Percentiles rank a stretch among this genome's conserved stretches.
Evolutionary conservation across 345 rosid species (phyloP).

Genomic region (Hibiscus mutabilis): DNA sequence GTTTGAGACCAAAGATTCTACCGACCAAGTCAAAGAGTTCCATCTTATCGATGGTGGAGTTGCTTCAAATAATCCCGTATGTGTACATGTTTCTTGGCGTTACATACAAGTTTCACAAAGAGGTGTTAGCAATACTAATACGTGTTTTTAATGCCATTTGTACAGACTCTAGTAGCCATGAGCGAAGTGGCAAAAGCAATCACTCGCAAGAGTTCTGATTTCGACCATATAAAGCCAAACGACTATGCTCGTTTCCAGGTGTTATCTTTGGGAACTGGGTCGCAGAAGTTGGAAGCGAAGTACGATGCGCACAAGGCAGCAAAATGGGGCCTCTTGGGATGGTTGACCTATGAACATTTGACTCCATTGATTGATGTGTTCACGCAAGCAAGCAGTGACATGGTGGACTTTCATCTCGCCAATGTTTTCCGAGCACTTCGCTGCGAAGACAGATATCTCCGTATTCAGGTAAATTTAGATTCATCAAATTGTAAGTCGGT

Average conservation of each 20-base stretch:
- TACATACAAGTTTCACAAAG: background rate
- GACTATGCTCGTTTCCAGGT: conserved; percentile 38
- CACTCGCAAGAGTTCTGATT: conserved; percentile 11
- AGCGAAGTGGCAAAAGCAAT: conserved; percentile 37
- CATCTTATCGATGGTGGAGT: conserved; percentile 65
- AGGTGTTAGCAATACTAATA: background rate
- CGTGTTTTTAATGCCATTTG: background rate
- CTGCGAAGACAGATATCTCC: conserved; percentile 26
- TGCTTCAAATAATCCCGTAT: conserved; percentile 66
- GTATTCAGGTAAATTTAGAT: conserved; percentile 35
- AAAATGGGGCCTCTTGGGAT: conserved; percentile 56
- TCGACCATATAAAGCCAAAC: conserved; percentile 20
- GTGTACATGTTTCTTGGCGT: conserved; percentile 11
- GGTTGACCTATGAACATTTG: conserved; percentile 42
- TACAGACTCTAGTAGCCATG: too few species aligned
- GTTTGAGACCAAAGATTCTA: conserved; percentile 24
- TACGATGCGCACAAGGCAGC: conserved; percentile 42
- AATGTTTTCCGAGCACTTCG: conserved; percentile 34
- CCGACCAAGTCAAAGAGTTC: conserved; percentile 23
- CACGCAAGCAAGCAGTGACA: conserved; percentile 51
- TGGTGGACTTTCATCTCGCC: conserved; percentile 49
- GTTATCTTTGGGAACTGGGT: conserved; percentile 56
- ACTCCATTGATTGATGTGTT: conserved; percentile 51
- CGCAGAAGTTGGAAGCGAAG: conserved; percentile 29
- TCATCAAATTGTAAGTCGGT: background rate